A percentile compares a stretch with the other conserved stretches of the same genome.
These are phyloP conservation scores for Puccinia triticina DNA, from an alignment of 1,284 basidiomycete genomes.

Conservation along the genomic window DNA sequence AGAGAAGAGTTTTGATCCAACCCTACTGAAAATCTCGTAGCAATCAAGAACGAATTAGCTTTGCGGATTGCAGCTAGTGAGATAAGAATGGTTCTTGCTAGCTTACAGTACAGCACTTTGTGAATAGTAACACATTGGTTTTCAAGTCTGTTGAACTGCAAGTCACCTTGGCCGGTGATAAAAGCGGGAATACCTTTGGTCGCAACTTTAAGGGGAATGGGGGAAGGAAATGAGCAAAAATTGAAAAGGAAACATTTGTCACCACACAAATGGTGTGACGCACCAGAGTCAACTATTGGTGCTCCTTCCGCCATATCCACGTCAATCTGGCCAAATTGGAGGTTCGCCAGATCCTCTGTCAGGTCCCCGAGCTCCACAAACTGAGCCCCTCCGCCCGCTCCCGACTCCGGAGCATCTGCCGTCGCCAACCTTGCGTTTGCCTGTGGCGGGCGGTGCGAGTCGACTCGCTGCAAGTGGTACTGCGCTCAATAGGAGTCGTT, in stretches of 20 bases:
- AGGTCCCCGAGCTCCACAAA: background rate
- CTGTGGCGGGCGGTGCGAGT: background rate
- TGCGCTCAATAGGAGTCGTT: background rate
- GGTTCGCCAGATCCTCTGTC: background rate
- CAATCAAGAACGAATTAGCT: background rate
- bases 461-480: background rate
- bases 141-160: background rate
- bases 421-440: background rate
- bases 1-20: background rate
- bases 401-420: background rate
- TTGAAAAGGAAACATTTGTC: background rate
- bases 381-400: background rate
- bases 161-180: background rate
- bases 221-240: background rate
- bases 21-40: background rate
- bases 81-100: background rate
- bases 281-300: background rate
- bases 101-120: too few species aligned
- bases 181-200: background rate
- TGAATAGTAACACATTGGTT: background rate
- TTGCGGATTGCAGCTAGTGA: background rate
- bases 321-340: background rate
- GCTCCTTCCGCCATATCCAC: too few species aligned
- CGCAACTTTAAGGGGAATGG: background rate
- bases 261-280: slow-evolving; percentile 7